Evolutionary conservation across 108 stramenopile genomes (phyloP), one percentile per base, ranked within the genome.

Genomic region (Mediolabrus comicus): DNA sequence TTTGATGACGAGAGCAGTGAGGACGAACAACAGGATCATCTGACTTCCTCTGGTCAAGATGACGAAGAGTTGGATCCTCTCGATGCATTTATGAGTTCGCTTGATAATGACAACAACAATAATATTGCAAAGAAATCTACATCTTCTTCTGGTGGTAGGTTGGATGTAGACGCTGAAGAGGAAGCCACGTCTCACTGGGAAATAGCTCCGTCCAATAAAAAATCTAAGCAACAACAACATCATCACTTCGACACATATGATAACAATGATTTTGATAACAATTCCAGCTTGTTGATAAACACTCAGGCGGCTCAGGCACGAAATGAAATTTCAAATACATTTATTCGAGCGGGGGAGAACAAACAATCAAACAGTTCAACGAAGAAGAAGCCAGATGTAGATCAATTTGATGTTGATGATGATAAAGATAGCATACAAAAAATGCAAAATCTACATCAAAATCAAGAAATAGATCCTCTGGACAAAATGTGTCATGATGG

Each of bases 181-280:
- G 90, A 92, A 63, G 93, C 87, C n/a, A 89, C 88, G 4, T 75
- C 79, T 36, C 92, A 94, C 57, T 94, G 89, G 88, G 36, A 33
- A 27, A 26, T 53, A 17, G 13, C 65, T n/a, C 63, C 46, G 0
- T 49, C 19, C 0, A 7, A 49, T 49, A 22, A 49, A n/a, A 49
- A 49, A 49, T 49, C 46, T 9, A 38, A 10, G 9, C 10, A 33
- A 33, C 9, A 22, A 8, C 5, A 8, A 8, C 19, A 51, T 33
- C 29, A n/a, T 16, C 31, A 61, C n/a, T 38, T 16, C 39, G 61
- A 54, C 36, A 29, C 39, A 14, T 27, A 29, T 29, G 13, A 32
- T 35, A 28, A 19, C n/a, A n/a, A n/a, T n/a, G n/a, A n/a, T n/a
- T n/a, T n/a, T 5, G 46, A 49, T 49, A 17, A 43, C 16, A 43